Evolutionary conservation across 768 basidiomycete genomes (phyloP), one percentile per base, ranked within the genome.

Genomic region (Hortiboletus flavorubellus): DNA sequence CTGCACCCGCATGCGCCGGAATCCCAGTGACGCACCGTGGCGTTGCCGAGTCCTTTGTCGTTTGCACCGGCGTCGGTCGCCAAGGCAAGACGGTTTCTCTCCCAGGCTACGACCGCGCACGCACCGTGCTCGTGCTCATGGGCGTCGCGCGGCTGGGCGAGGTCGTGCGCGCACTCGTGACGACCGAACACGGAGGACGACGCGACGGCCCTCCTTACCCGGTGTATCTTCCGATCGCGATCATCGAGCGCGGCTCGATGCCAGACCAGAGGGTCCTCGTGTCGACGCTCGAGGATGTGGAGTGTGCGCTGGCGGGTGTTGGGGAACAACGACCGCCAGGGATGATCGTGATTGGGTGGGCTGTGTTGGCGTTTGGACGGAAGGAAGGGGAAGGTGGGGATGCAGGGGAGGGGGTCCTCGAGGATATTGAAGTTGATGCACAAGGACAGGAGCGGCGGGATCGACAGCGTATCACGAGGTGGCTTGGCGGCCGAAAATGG

Each of bases 11-110:
- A 0, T 89, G 95, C 66, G 91, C 91, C 8, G 86, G 89, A 0
- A 95, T 99, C 26, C 93, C 97, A 0, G 87, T 98, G 39, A 98
- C 97, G 0, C 96, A 98, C 67, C 85, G 97, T 2, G 97, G 97
- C 4, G 94, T 93, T 3, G 88, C 95, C 0, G 93, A 98, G 61
- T 85, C 84, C 0, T 82, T 99, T 64, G 77, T 89, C 53, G 85
- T 98, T 5, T 97, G 94, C 70, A 98, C 97, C 0, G 96, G 95
- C 2, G 96, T 98, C 0, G 96, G 95, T 1, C 77, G 93, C 40
- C 78, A 83, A 34, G 97, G 97, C 0, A 88, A 87, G 62, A 81
- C 81, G 10, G 91, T 96, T 15, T 76, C 79, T 42, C 73, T 98
- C n/a, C 96, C 95, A 0, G 89, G 87, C 5, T 98, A 98, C 73